A percentile compares a stretch with the other conserved stretches of the same genome.
phyloP scores from a whole-genome alignment of 306 rosid species.

The Hippophae rhamnoides region DNA sequence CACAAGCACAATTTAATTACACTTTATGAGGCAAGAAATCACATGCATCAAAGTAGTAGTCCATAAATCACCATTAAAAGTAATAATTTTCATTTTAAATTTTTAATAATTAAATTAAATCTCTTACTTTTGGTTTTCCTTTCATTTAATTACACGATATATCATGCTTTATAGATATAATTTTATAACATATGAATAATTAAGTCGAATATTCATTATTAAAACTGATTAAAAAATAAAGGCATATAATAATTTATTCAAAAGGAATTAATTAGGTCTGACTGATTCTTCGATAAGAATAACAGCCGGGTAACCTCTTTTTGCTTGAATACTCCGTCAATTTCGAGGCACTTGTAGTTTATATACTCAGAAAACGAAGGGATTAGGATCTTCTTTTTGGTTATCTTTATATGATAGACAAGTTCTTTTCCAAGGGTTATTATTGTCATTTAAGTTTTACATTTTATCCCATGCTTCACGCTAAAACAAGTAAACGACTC shows the following conservation, averaged over 20 bases:
- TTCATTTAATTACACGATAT: no score
- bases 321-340: constrained; percentile 28
- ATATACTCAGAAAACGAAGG: constrained; percentile 18
- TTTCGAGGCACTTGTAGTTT: constrained; percentile 22
- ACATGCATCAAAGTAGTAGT: constrained; percentile 23
- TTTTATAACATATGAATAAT: background rate
- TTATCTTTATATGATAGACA: no score
- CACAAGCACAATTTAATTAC: constrained; percentile 16
- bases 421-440: no score
- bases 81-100: no score
- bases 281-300: constrained; percentile 47
- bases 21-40: constrained; percentile 30
- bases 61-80: no score
- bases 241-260: constrained; percentile 3
- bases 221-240: background rate
- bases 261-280: constrained; percentile 18
- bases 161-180: no score
- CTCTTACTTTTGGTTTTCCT: no score
- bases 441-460: no score
- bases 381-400: background rate
- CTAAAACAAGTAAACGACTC: constrained; percentile 26
- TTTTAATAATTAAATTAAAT: no score
- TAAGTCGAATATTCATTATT: background rate
- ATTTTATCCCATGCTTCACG: constrained; percentile 31
- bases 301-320: constrained; percentile 17